Conservation (phyloP, 1,284 basidiomycete genomes). For the Tilletia caries region DNA sequence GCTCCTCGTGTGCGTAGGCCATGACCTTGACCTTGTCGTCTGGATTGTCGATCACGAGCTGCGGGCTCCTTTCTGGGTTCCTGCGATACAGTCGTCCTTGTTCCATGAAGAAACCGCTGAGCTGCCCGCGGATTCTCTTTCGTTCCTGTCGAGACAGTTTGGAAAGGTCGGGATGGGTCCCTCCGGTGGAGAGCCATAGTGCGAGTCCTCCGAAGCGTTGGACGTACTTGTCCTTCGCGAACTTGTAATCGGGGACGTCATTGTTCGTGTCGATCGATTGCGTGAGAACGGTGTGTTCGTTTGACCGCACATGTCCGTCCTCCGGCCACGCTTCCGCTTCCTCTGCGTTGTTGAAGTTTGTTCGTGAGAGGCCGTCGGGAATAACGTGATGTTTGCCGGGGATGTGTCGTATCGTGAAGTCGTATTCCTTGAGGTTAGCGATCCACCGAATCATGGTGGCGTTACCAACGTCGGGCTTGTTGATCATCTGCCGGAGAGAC, state of each 20-base stretch:
- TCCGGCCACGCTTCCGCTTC: background rate
- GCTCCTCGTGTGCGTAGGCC: background rate
- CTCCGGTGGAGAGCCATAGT: background rate
- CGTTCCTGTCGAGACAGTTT: background rate
- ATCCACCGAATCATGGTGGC: slow-evolving; percentile 58
- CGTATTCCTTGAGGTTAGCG: slow-evolving; percentile 43
- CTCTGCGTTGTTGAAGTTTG: background rate
- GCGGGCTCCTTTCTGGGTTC: background rate
- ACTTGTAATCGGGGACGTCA: too few relatives aligned
- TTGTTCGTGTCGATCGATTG: too few relatives aligned
- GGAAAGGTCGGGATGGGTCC: background rate
- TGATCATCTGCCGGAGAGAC: slow-evolving; percentile 58
- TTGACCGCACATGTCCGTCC: too few relatives aligned
- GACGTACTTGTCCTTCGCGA: background rate
- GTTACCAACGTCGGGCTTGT: slow-evolving; percentile 56
- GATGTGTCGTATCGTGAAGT: slow-evolving; percentile 54
- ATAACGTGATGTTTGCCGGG: slow-evolving; percentile 48
- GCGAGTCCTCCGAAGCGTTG: background rate
- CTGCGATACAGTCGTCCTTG: background rate
- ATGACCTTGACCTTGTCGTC: background rate
- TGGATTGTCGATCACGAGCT: background rate
- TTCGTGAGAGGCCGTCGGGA: slow-evolving; percentile 55
- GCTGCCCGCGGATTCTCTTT: background rate
- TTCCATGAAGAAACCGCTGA: background rate
- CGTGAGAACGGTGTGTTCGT: too few relatives aligned